Conservation (phyloP, 257 asterid genomes). For the Knoxia roxburghii region DNA sequence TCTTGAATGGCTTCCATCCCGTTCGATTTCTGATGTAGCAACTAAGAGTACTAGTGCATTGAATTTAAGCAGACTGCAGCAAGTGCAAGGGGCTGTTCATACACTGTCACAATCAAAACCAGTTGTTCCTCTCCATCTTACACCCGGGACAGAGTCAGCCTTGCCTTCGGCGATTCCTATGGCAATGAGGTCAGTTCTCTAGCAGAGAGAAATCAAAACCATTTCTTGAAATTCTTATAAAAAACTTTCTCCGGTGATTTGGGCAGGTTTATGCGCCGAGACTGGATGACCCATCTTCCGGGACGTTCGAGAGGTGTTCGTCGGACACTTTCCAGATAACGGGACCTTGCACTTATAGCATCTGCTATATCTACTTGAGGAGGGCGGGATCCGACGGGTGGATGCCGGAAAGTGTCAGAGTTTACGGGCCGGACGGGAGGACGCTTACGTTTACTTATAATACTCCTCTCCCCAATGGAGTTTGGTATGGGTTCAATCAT, state of each 20-base stretch:
- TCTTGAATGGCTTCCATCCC: neutral
- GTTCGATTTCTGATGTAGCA: neutral
- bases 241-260: too few relatives aligned
- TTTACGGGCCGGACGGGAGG: constrained; percentile 23
- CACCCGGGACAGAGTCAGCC: constrained; percentile 41
- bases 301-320: constrained; percentile 38
- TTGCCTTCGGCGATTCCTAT: constrained; percentile 40
- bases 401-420: constrained; percentile 34
- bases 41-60: neutral
- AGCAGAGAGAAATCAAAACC: too few relatives aligned
- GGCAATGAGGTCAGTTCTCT: constrained; percentile 29
- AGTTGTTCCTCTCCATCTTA: constrained; percentile 37
- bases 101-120: constrained; percentile 37
- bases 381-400: constrained; percentile 48
- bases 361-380: constrained; percentile 30
- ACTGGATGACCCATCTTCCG: constrained; percentile 26
- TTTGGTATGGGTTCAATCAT: constrained; percentile 30
- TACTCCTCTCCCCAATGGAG: constrained; percentile 28
- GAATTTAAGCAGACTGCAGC: constrained; percentile 1
- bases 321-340: constrained; percentile 28
- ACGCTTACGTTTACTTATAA: constrained; percentile 19
- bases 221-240: too few relatives aligned
- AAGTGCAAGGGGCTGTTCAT: constrained; percentile 24
- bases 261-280: constrained; percentile 31
- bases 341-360: constrained; percentile 28